phyloP scores from a whole-genome alignment of 192 early-diverging fungal species.

The Podila epigama region DNA sequence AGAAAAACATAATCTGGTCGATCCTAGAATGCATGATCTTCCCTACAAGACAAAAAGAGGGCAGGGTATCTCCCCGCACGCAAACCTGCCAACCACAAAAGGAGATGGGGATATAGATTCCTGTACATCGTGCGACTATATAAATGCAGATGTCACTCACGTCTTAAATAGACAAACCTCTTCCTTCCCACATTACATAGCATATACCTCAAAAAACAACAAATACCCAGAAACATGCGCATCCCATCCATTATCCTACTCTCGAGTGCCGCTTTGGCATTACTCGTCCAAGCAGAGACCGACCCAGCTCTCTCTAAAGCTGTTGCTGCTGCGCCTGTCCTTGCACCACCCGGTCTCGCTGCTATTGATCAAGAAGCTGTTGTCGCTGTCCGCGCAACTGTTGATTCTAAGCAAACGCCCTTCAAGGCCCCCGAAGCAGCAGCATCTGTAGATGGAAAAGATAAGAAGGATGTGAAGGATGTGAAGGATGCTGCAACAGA shows the following conservation, averaged over 20 bases:
- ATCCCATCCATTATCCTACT: slow-evolving; percentile 16
- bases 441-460: not conserved
- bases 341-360: not conserved
- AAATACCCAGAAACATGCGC: too few relatives aligned
- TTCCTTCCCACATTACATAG: not conserved
- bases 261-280: slow-evolving; percentile 14
- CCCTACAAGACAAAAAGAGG: not conserved
- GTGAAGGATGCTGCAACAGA: not conserved
- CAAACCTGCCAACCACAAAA: not conserved
- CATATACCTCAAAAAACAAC: too few relatives aligned
- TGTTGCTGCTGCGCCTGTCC: not conserved
- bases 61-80: not conserved
- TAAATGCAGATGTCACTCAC: not conserved
- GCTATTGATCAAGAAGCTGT: not conserved
- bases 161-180: not conserved
- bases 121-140: not conserved
- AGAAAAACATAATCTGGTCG: not conserved
- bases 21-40: slow-evolving; percentile 1
- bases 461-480: not conserved
- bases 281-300: slow-evolving; percentile 6
- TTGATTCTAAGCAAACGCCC: too few relatives aligned
- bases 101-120: not conserved
- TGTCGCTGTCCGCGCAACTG: too few relatives aligned
- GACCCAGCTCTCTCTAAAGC: not conserved
- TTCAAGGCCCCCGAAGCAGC: not conserved